A percentile compares a stretch with the other conserved stretches of the same genome.
phyloP scores from a whole-genome alignment of 768 basidiomycete species.

The Favolaschia claudopus region DNA sequence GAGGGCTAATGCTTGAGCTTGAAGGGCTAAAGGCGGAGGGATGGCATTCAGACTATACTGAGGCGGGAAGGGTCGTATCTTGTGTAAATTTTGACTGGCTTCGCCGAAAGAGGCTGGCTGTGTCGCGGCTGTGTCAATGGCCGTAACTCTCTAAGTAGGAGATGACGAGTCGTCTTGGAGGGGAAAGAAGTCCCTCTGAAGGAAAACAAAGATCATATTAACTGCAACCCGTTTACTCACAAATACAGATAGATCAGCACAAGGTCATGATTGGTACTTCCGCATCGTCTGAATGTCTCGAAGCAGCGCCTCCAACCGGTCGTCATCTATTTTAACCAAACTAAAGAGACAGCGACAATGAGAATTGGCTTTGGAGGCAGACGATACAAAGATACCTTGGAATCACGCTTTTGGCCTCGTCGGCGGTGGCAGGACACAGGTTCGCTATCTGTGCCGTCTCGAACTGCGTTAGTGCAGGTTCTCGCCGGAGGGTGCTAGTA shows the following conservation, averaged over 20 bases:
- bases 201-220: too few species aligned
- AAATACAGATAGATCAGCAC: background rate
- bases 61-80: too few species aligned
- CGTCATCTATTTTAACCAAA: conserved; percentile 89
- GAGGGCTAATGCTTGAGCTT: conserved; percentile 62
- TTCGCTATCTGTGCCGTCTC: conserved; percentile 95
- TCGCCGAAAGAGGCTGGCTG: too few species aligned
- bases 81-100: too few species aligned
- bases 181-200: too few species aligned
- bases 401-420: conserved; percentile 91
- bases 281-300: conserved; percentile 92
- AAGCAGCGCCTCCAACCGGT: conserved; percentile 79
- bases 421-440: conserved; percentile 84
- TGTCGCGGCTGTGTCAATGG: too few species aligned
- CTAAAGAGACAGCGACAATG: conserved; percentile 33
- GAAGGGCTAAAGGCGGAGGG: too few species aligned
- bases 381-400: conserved; percentile 66
- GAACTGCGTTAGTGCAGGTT: conserved; percentile 84
- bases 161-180: too few species aligned
- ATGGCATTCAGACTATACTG: too few species aligned
- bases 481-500: conserved; percentile 83
- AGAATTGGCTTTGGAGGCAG: background rate
- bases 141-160: too few species aligned
- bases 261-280: conserved; percentile 79
- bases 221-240: too few species aligned